Evolutionary conservation across 148 eudicot genomes (phyloP), one percentile per base, ranked within the genome.

Genomic region (Rhododendron henanense): DNA sequence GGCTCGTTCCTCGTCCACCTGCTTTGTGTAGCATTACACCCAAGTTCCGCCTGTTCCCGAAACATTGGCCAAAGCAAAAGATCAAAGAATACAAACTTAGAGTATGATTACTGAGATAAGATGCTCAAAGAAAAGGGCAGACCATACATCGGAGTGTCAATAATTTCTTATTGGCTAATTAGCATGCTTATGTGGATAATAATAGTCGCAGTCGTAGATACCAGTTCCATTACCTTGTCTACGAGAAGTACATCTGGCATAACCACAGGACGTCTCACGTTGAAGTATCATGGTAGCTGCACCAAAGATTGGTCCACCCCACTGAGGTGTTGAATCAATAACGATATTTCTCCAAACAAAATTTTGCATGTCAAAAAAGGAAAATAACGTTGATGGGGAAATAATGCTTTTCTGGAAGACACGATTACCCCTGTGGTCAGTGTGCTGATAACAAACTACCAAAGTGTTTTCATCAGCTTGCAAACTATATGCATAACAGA

Each of bases 51-150:
- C 31, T 78, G 53, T 78, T 44, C 16, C 53, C 25, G 1, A 23
- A 78, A 78, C 14, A 41, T 78, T 78, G 53, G 14, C 81, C 50
- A 78, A 39, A 78, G 18, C 50, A 78, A 44, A 78, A 78, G 80
- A 78, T 10, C 81, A 21, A 78, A 10, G 53, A 19, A 78, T 23
- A 23, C 2, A 23, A 78, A 44, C n/a, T 15, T 78, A 19, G 51
- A 71, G 47, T 9, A 23, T n/a, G 11, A 21, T 19, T 1, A 78
- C 3, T 21, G 5, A 3, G 15, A 78, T 23, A 39, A 21, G 5
- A 44, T 78, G 51, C 21, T 21, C 1, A 78, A 41, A 75, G n/a
- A 37, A 33, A 37, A 37, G 41, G 45, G 21, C 78, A 65, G n/a
- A 6, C 71, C 71, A 65, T n/a, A 65, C 6, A 21, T 2, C 10